Base-by-base conservation (phyloP, 352 stramenopile species). In the Phytophthora sojae region DNA sequence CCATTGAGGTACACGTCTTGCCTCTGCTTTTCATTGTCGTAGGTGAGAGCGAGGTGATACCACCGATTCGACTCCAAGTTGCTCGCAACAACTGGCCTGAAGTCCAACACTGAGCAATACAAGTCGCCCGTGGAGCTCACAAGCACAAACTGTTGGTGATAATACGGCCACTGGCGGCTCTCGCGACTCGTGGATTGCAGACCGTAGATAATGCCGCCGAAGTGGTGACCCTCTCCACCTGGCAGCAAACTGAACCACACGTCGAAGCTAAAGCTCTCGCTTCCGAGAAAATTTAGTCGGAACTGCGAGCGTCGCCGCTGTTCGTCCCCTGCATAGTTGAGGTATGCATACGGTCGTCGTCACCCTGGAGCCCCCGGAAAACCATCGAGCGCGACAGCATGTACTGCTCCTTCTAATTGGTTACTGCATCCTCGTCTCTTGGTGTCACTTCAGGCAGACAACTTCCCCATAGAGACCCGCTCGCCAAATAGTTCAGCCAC, bases 11-110 rank as follows among this genome's bases (percentile, higher is more conserved):
- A 80, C 32, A 81, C 69, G 12, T 70, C 54, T 49, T 70, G 54
- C 1, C 35, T 4, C 64, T 80, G 57, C n/a, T 56, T 21, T 14
- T 67, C 21, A 3, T 42, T n/a, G 23, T 73, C 61, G 52, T 77
- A 82, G 8, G 69, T 67, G 0, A 80, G 57, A 4, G 55, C 64
- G 35, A 84, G 32, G 25, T 85, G 72, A 23, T 85, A 83, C 78
- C 78, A 85, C 9, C 66, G 63, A 12, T 62, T 52, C 8, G 51
- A 44, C 29, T 73, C 30, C 6, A 85, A 52, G 1, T 61, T 26
- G 23, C 62, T 61, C 15, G 59, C 67, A 15, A 76, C 55, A 1
- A 68, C 60, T 6, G 65, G 47, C 26, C 69, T 62, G 23, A 57
- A 32, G 50, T 59, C 66, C 26, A 81, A 26, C 44, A 81, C 61